Evolutionary conservation across 768 basidiomycete species (phyloP), one percentile per base, ranked within the genome.

Genomic region (Rhodosporidiobolus odoratus): DNA sequence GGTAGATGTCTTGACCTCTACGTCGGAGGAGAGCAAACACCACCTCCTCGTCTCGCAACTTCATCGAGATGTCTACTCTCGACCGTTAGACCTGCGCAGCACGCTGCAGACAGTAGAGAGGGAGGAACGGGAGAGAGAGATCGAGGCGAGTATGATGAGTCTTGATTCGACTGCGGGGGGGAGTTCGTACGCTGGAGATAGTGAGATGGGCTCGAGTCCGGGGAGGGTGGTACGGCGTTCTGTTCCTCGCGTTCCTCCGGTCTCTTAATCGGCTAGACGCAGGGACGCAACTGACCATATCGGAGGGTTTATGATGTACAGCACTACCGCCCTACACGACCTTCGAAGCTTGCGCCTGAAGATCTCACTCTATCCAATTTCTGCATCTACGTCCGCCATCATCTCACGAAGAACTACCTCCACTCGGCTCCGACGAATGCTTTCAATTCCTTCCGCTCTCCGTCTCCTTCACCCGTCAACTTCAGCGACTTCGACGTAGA

Each of bases 311-410:
- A 54, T 17, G 30, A 17, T 7, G 13, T 6, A 12, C 52, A 63
- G 62, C 66, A 27, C 38, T 65, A 60, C 50, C 58, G 63, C 34
- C 69, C 69, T 7, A 56, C 64, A 12, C 41, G 56, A 2, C 69
- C 69, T 17, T 30, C 69, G 4, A 66, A 71, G 30, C 56, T 71
- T 10, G 34, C n/a, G 1, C 16, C 21, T 1, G 27, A 50, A 7
- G 65, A 66, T 40, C 34, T 72, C 13, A 72, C 65, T 2, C 23
- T 72, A 16, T 10, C 56, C 4, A 64, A 63, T 43, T 72, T 72
- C 32, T 6, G 66, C 40, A 17, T 60, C 23, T 72, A 72, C 65
- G 40, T 72, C 62, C 47, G 57, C 27, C 43, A 50, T 13, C 70
- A 72, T 58, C 38, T 66, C 40, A 9, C 27, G 9, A 38, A 47